phyloP scores from a whole-genome alignment of 768 basidiomycete species.

The Nidularia pulvinata region DNA sequence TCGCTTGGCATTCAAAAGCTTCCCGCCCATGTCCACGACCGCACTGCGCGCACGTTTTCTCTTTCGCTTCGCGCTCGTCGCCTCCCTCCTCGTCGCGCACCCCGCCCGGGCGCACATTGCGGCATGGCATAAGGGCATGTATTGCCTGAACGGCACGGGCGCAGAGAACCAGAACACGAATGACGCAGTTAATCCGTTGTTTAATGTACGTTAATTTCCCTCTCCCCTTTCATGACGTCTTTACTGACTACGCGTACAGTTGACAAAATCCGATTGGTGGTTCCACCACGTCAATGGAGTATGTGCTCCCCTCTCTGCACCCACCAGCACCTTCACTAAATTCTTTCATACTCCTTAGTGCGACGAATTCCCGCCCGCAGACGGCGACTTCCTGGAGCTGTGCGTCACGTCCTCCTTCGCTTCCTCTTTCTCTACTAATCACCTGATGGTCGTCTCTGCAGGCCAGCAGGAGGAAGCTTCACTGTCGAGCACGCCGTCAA shows the following conservation, averaged over 20 bases:
- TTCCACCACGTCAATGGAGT: slow-evolving; percentile 37
- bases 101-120: slow-evolving; percentile 17
- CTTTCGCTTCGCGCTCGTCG: too few species aligned
- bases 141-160: slow-evolving; percentile 33
- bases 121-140: slow-evolving; percentile 32
- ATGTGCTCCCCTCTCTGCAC: slow-evolving; percentile 2
- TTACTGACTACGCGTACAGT: slow-evolving; percentile 11
- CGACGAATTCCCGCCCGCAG: slow-evolving; percentile 41
- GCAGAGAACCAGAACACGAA: slow-evolving; percentile 25
- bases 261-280: slow-evolving; percentile 36
- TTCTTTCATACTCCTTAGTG: slow-evolving; percentile 22
- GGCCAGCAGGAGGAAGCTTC: slow-evolving; percentile 37
- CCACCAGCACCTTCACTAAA: background rate
- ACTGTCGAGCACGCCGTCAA: slow-evolving; percentile 41
- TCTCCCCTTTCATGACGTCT: background rate
- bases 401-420: slow-evolving; percentile 10
- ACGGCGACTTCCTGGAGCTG: slow-evolving; percentile 42
- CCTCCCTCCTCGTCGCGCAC: too few species aligned
- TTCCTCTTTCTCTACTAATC: background rate
- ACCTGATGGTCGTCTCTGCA: slow-evolving; percentile 7
- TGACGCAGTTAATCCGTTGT: slow-evolving; percentile 28
- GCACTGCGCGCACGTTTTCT: too few species aligned
- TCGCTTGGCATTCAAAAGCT: too few species aligned
- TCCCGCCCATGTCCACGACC: too few species aligned
- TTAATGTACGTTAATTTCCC: slow-evolving; percentile 16